Percentiles rank a stretch among this genome's conserved stretches.
phyloP scores from a whole-genome alignment of 164 flowering plant species.

The Echeveria elegans region DNA sequence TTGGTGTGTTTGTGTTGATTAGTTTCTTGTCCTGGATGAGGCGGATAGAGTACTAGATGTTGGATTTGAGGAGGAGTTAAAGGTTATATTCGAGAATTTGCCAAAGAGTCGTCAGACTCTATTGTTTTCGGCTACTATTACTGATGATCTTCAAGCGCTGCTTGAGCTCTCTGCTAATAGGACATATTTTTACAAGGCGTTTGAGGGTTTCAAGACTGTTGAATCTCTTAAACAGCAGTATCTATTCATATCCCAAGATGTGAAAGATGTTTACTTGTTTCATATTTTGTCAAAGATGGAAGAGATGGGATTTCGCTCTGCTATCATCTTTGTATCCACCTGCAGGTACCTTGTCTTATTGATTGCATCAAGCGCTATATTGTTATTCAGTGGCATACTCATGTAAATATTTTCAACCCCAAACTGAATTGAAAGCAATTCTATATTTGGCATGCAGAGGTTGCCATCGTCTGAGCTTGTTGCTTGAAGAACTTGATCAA shows the following conservation, averaged over 20 bases:
- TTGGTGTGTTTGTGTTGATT: conserved; percentile 11
- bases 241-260: conserved; percentile 51
- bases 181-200: conserved; percentile 79
- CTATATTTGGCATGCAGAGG: conserved; percentile 35
- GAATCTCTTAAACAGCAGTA: conserved; percentile 86
- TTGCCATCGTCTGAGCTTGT: conserved; percentile 64
- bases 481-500: conserved; percentile 77
- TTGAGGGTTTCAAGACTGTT: conserved; percentile 82
- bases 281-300: conserved; percentile 72
- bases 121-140: conserved; percentile 94
- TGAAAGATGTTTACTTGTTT: conserved; percentile 76
- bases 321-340: too few species aligned
- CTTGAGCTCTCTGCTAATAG: conserved; percentile 78
- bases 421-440: too few species aligned
- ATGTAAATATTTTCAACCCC: too few species aligned
- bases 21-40: conserved; percentile 96
- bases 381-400: background rate
- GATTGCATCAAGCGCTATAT: background rate
- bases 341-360: conserved; percentile 50
- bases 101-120: conserved; percentile 83
- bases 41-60: conserved; percentile 93
- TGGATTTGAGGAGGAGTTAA: conserved; percentile 80
- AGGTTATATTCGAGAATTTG: conserved; percentile 64
- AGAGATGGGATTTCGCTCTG: conserved; percentile 63
- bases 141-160: conserved; percentile 51